These are phyloP conservation scores for Penicillium sp. DNA, from an alignment of 2,329 filamentous ascomycete species.

Conservation along the genomic window DNA sequence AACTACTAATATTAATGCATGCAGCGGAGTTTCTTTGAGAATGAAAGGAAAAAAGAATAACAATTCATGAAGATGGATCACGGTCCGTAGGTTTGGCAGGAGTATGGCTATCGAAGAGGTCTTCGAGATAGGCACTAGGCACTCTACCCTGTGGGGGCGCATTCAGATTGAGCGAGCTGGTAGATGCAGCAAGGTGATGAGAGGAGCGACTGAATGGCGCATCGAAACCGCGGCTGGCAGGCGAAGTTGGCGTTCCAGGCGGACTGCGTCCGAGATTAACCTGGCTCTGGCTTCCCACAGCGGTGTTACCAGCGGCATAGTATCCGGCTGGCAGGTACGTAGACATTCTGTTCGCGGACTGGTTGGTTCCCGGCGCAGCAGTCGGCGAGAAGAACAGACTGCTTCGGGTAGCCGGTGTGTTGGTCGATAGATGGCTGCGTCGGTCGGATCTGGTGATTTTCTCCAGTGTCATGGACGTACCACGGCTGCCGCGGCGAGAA, in stretches of 20 bases:
- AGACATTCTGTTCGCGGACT: constrained; percentile 65
- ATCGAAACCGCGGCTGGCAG: constrained; percentile 40
- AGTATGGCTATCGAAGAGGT: constrained; percentile 73
- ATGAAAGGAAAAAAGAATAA: background rate
- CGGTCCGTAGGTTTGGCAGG: constrained; percentile 13
- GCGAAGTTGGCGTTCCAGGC: constrained; percentile 61
- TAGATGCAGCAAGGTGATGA: constrained; percentile 29
- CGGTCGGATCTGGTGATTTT: constrained; percentile 37
- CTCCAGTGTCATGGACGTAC: constrained; percentile 52
- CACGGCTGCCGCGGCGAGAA: constrained; percentile 19
- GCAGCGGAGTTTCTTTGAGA: background rate
- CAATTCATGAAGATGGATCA: constrained; percentile 2
- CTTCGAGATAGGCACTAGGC: constrained; percentile 85
- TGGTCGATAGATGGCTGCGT: constrained; percentile 36
- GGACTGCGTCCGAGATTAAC: constrained; percentile 51
- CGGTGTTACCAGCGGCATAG: constrained; percentile 68
- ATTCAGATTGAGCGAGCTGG: constrained; percentile 63
- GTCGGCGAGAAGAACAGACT: constrained; percentile 96
- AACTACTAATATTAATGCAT: background rate
- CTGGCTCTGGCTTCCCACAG: constrained; percentile 38
- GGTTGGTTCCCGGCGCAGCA: constrained; percentile 57
- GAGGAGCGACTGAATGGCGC: constrained; percentile 26
- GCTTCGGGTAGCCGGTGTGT: constrained; percentile 54
- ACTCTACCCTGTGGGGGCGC: constrained; percentile 66
- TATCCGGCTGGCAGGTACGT: constrained; percentile 82